Base-by-base conservation (phyloP, 352 stramenopile genomes). In the Peronospora tabacina region DNA sequence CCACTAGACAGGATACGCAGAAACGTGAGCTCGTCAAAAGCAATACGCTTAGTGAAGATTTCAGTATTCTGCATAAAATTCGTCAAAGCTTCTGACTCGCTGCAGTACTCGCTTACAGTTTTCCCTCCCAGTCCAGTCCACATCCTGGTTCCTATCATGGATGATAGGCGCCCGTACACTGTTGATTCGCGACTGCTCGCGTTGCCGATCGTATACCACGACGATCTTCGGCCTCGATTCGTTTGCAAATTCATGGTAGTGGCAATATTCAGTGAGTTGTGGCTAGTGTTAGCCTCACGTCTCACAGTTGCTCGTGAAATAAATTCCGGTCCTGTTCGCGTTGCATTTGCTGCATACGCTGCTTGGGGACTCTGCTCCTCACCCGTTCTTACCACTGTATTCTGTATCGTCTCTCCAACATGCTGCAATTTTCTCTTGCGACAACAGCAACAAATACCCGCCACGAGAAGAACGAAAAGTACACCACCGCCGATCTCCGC, bases 11-110 rank as follows among this genome's bases (percentile, higher is more conserved):
- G 29, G 44, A 82, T 59, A 0, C 74, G 69, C 42, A 87, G 42
- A 30, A 78, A 81, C 19, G 71, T 87, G 35, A 90, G 55, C 34
- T 88, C 72, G 19, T 84, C 73, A 46, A 84, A 82, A 15, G 71
- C 50, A 19, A 86, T 82, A 11, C 65, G 63, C 39, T 75, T 80
- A 5, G 66, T 64, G 13, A 78, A 54, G 1, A 87, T 53, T 26
- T 58, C 38, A 10, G 72, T 58, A 40, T 89, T 71, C n/a, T 66
- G 55, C 29, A 85, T 48, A 26, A 89, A 87, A 0, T 47, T 49
- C 0, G 57, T 66, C 40, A 90, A 60, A 17, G 50, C 43, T n/a
- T 75, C 55, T 0, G 78, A 90, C 33, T 87, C 78, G 20, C 65
- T 66, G 37, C 70, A 82, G 38, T 78, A 85, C 17, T 84, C 78